Base-by-base conservation (phyloP, 768 basidiomycete genomes). In the Tylopilus rubrobrunneus region DNA sequence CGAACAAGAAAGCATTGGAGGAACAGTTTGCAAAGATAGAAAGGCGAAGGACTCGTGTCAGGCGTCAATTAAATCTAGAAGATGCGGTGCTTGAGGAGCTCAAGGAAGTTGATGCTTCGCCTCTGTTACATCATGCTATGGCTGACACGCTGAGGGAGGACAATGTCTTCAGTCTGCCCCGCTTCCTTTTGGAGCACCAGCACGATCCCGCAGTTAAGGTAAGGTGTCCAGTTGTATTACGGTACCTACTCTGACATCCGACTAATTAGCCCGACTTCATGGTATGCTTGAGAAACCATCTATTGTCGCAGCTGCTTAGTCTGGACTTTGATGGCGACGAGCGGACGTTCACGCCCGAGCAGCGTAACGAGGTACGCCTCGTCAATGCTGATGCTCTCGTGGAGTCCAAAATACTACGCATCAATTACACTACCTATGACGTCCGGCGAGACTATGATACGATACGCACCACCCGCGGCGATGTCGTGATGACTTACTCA, bases 1-100 rank as follows among this genome's bases (percentile, higher is more conserved):
- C 64, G 6, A 70, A 63, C 51, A 67, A 66, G 51, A 55, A 55
- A 14, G 33, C 25, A 5, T 1, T 48, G 6, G 15, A 40, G 17
- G 45, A 7, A 12, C 39, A 48, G 25, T 42, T 61, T 10, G 53
- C 36, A 5, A 58, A 9, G 15, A 59, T 61, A n/a, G 59, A 62
- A 36, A 27, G 56, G 46, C 17, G 45, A 7, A 27, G 17, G 14
- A 57, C 56, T 8, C 23, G 31, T 12, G 19, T 57, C 5, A 33
- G 43, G 7, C 17, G 41, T 9, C 59, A 62, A 31, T 15, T 37
- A 6, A 17, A 17, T 17, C 17, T n/a, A 4, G n/a, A 14, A 15
- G 17, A 37, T 2, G 33, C 10, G 33, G 33, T 12, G 36, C 15
- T 37, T 15, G 36, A 15, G 17, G 21, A 23, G 15, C 23, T n/a